Evolutionary conservation across 768 basidiomycete genomes (phyloP).

Genomic region (Amanita pseudoporphyria): DNA sequence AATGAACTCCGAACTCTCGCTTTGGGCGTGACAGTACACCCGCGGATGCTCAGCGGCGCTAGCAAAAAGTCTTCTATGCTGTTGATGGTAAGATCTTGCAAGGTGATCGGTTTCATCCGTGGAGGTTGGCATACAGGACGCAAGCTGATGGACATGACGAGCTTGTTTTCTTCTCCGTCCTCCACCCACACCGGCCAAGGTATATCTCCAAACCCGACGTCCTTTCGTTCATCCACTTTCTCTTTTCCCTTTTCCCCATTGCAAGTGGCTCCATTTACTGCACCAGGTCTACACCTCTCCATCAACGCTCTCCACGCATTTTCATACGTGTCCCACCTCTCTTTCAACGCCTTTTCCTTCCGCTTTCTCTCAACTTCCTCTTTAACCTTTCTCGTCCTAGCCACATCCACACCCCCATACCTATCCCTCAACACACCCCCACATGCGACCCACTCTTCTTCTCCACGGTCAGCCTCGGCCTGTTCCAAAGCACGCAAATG

Average conservation of each 20-base stretch:
- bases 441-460: slow-evolving; percentile 50
- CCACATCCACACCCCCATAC: slow-evolving; percentile 37
- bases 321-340: slow-evolving; percentile 48
- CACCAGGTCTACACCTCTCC: slow-evolving; percentile 8
- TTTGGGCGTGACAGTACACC: slow-evolving; percentile 31
- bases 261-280: background rate
- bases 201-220: slow-evolving; percentile 38
- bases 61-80: slow-evolving; percentile 43
- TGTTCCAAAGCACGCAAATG: slow-evolving; percentile 2
- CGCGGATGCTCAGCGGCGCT: slow-evolving; percentile 31
- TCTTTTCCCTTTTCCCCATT: background rate
- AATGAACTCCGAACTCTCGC: slow-evolving; percentile 51
- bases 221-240: slow-evolving; percentile 8
- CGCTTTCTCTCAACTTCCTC: slow-evolving; percentile 37
- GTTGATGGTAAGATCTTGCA: slow-evolving; percentile 23
- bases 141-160: slow-evolving; percentile 1
- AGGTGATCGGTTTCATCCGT: slow-evolving; percentile 5
- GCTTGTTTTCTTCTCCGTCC: slow-evolving; percentile 1
- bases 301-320: slow-evolving; percentile 35
- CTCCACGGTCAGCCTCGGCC: slow-evolving; percentile 35
- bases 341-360: slow-evolving; percentile 25
- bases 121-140: background rate
- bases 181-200: slow-evolving; percentile 47
- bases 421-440: slow-evolving; percentile 47
- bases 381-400: slow-evolving; percentile 38